A percentile compares a stretch with the other conserved stretches of the same genome.
Conservation (phyloP, 805 yeast genomes). For the Yamadazyma akitaensis region DNA sequence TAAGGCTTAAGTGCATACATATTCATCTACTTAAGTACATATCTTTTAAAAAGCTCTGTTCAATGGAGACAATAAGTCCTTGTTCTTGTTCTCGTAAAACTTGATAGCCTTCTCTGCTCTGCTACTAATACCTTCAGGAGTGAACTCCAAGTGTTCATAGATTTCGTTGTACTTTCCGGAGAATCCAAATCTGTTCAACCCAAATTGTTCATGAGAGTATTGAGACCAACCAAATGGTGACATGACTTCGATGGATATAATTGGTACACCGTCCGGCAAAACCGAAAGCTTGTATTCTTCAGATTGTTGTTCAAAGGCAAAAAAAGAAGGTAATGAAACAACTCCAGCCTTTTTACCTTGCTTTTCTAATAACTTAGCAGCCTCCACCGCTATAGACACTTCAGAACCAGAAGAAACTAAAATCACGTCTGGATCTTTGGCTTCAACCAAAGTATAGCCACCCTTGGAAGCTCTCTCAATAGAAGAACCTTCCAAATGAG, state of each 20-base stretch:
- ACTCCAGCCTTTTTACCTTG: conserved; percentile 73
- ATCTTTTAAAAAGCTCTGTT: conserved; percentile 62
- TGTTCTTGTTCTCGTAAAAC: conserved; percentile 68
- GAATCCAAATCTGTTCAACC: conserved; percentile 94
- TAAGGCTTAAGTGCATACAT: no score
- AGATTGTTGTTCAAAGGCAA: conserved; percentile 82
- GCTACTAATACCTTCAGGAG: conserved; percentile 86
- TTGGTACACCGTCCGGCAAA: conserved; percentile 93
- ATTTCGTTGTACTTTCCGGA: conserved; percentile 86
- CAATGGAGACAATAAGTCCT: conserved; percentile 67
- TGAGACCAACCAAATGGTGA: conserved; percentile 89
- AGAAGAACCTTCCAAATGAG: conserved; percentile 90
- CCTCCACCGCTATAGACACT: conserved; percentile 77
- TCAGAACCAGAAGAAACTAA: conserved; percentile 94
- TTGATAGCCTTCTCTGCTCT: conserved; percentile 77
- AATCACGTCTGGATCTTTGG: conserved; percentile 64
- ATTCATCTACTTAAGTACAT: background rate
- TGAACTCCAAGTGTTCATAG: conserved; percentile 84
- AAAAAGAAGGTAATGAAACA: conserved; percentile 92
- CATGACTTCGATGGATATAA: conserved; percentile 90
- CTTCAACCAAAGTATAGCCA: conserved; percentile 73
- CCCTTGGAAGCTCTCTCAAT: conserved; percentile 92
- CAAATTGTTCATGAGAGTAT: conserved; percentile 95
- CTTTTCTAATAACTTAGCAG: conserved; percentile 67
- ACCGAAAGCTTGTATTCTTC: conserved; percentile 78